Evolutionary conservation across 106 monocot genomes (phyloP), one percentile per base, ranked within the genome.

Genomic region (Hemerocallis citrina): DNA sequence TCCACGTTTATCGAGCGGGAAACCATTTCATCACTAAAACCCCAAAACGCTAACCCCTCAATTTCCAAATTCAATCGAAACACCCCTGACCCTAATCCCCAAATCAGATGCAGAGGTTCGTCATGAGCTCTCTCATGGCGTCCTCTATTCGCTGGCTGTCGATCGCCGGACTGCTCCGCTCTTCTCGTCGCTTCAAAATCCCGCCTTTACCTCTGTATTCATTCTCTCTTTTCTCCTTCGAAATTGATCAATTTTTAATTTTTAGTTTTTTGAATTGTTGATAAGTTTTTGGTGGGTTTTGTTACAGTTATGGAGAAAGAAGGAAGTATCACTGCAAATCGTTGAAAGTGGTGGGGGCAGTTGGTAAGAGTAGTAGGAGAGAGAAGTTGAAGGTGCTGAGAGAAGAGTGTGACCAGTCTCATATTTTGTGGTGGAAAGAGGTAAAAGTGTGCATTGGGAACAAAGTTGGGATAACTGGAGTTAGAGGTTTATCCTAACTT

Each of bases 401-500:
- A 23, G 75, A 78, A 24, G 84, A 65, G 67, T 72, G 72, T 39
- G 32, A 57, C 40, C 57, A 76, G 42, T 67, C 81, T 40, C 81
- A 90, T 64, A 84, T 96, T 42, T 27, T 61, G 20, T 96, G 95
- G 90, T 96, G 95, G 95, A 96, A 79, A 69, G 90, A 96, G 84
- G 95, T 90, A n/a, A 2, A n/a, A n/a, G n/a, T n/a, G n/a, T n/a
- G n/a, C n/a, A n/a, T n/a, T n/a, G n/a, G n/a, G n/a, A n/a, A n/a
- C n/a, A n/a, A n/a, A n/a, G n/a, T n/a, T n/a, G n/a, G n/a, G n/a
- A n/a, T n/a, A n/a, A n/a, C n/a, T n/a, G n/a, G n/a, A n/a, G n/a
- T n/a, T n/a, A n/a, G n/a, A n/a, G n/a, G n/a, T n/a, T n/a, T n/a
- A n/a, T n/a, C n/a, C n/a, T n/a, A n/a, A n/a, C n/a, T n/a, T n/a